Conservation (phyloP, 169 alveolate species). For the Fabrea salina region DNA sequence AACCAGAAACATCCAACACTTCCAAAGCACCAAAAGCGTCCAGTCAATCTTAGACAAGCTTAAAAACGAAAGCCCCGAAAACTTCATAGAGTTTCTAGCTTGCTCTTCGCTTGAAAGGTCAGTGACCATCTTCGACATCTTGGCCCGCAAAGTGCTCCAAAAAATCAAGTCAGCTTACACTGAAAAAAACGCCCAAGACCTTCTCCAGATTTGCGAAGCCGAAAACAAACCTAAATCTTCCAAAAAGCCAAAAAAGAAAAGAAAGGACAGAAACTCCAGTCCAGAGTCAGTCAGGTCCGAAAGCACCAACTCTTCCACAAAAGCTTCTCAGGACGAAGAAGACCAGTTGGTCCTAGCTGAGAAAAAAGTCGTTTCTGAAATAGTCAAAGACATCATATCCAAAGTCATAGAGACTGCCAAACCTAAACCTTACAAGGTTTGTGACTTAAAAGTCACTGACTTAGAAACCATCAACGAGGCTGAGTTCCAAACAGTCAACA, state of each 20-base stretch:
- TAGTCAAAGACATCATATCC: neutral
- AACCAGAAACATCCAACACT: neutral
- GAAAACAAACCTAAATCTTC: neutral
- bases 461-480: neutral
- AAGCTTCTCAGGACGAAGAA: neutral
- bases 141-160: neutral
- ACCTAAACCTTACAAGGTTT: neutral
- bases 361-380: neutral
- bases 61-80: neutral
- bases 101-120: conserved; percentile 28
- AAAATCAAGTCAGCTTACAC: neutral
- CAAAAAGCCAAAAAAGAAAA: neutral
- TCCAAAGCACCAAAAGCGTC: neutral
- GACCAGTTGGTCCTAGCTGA: too few species aligned
- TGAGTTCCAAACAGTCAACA: neutral
- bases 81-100: conserved; percentile 21
- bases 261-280: neutral
- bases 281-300: neutral
- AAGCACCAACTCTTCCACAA: neutral
- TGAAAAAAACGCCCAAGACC: conserved; percentile 25
- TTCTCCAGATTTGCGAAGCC: neutral
- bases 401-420: neutral
- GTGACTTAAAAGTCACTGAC: neutral
- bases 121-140: conserved; percentile 13
- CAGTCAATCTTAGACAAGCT: neutral